A percentile compares a stretch with the other conserved stretches of the same genome.
Evolutionary conservation across 768 basidiomycete genomes (phyloP).

Genomic region (Russula lepida): DNA sequence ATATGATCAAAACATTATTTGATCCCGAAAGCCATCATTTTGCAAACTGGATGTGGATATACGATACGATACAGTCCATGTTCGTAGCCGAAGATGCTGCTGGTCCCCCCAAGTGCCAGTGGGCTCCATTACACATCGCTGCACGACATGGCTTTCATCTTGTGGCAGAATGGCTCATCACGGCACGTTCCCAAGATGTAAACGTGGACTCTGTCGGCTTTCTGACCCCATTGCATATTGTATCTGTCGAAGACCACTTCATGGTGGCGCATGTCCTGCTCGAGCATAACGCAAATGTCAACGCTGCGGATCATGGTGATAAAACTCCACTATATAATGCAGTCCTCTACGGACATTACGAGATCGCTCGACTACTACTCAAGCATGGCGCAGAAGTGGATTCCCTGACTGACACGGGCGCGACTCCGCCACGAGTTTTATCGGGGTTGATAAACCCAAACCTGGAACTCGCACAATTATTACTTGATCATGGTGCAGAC

Average conservation of each 20-base stretch:
- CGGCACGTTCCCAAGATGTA: not conserved
- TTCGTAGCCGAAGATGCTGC: too few species aligned
- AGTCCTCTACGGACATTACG: too few species aligned
- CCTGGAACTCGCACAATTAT: not conserved
- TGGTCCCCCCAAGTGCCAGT: too few species aligned
- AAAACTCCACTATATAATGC: not conserved
- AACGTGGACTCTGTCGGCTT: accelerated
- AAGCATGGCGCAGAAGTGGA: not conserved
- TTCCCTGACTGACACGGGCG: not conserved
- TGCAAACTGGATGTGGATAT: not conserved
- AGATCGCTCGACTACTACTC: not conserved
- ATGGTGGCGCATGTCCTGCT: not conserved
- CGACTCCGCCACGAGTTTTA: not conserved
- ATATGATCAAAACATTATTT: not conserved
- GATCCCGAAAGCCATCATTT: not conserved
- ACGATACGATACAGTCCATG: too few species aligned
- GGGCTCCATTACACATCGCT: not conserved
- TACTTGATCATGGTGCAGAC: not conserved
- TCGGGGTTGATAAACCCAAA: too few species aligned
- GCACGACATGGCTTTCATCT: not conserved
- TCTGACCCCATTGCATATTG: not conserved
- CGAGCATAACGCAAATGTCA: not conserved
- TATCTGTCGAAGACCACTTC: not conserved
- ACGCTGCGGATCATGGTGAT: not conserved
- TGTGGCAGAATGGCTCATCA: not conserved